Conservation (phyloP, 805 yeast species). For the Tetrapisispora arboricola region DNA sequence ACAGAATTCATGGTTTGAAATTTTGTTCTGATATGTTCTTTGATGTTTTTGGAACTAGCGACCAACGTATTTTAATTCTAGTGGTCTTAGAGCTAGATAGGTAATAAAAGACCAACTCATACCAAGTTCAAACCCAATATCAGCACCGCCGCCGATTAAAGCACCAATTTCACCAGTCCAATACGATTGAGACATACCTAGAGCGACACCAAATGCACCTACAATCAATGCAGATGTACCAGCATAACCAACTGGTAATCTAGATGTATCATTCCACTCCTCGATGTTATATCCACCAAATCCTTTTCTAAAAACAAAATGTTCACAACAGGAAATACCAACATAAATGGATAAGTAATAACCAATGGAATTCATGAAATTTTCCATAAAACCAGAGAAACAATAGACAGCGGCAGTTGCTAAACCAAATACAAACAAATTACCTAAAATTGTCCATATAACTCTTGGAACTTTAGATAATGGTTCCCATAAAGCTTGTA, state of each 20-base stretch:
- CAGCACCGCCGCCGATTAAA: constrained; percentile 66
- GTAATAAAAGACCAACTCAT: constrained; percentile 54
- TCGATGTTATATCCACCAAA: constrained; percentile 51
- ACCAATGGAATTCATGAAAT: constrained; percentile 85
- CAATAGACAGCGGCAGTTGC: constrained; percentile 79
- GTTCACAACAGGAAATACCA: constrained; percentile 65
- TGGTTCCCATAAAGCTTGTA: constrained; percentile 72
- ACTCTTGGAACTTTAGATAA: constrained; percentile 70
- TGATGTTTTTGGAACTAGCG: constrained; percentile 11
- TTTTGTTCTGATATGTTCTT: too few species aligned
- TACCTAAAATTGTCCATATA: constrained; percentile 68
- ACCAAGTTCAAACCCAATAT: constrained; percentile 74
- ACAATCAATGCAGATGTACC: constrained; percentile 69
- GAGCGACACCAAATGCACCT: constrained; percentile 78
- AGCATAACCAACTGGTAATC: constrained; percentile 67
- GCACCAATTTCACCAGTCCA: constrained; percentile 60
- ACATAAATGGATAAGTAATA: constrained; percentile 84
- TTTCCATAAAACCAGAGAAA: constrained; percentile 61
- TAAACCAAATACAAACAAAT: constrained; percentile 67
- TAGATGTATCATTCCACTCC: constrained; percentile 44
- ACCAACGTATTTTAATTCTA: constrained; percentile 57
- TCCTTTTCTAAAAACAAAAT: constrained; percentile 64
- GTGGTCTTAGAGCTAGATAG: constrained; percentile 45
- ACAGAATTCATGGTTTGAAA: neutral
- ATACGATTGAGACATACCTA: constrained; percentile 85